A percentile compares a stretch with the other conserved stretches of the same genome.
Conservation (phyloP, 257 asterid species). For the Solanum piurae region DNA sequence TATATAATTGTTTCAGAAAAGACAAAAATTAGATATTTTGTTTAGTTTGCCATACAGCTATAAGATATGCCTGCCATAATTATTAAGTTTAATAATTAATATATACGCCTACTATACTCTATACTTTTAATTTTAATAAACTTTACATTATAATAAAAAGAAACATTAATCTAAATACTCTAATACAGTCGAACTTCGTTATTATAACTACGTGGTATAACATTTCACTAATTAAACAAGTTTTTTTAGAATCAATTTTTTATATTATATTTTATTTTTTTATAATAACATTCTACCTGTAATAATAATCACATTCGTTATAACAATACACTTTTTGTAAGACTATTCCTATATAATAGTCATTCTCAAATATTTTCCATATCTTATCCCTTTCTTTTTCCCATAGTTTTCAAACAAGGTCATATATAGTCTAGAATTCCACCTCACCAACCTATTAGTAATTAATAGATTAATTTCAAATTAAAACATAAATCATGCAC, state of each 20-base stretch:
- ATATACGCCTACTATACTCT: background rate
- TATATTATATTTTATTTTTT: no score
- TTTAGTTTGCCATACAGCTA: slow-evolving; percentile 26
- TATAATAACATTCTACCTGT: no score
- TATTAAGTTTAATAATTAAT: no score
- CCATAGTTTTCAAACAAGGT: background rate
- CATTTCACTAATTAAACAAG: background rate
- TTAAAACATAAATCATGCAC: background rate
- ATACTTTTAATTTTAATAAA: background rate
- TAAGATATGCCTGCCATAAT: slow-evolving; percentile 2
- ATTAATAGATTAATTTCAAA: background rate
- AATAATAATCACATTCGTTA: no score
- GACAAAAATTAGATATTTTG: background rate
- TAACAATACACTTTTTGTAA: no score
- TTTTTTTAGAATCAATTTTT: no score
- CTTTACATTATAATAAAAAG: background rate
- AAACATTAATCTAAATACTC: background rate
- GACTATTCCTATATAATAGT: background rate
- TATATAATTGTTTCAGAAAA: background rate
- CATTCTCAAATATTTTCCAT: background rate
- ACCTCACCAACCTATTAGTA: background rate
- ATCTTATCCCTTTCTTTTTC: background rate
- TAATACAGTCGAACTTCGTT: no score
- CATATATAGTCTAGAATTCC: background rate
- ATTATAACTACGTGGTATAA: no score